These are phyloP conservation scores for Paecilomyces formosus DNA, from an alignment of 2,329 filamentous ascomycete genomes.

Conservation along the genomic window DNA sequence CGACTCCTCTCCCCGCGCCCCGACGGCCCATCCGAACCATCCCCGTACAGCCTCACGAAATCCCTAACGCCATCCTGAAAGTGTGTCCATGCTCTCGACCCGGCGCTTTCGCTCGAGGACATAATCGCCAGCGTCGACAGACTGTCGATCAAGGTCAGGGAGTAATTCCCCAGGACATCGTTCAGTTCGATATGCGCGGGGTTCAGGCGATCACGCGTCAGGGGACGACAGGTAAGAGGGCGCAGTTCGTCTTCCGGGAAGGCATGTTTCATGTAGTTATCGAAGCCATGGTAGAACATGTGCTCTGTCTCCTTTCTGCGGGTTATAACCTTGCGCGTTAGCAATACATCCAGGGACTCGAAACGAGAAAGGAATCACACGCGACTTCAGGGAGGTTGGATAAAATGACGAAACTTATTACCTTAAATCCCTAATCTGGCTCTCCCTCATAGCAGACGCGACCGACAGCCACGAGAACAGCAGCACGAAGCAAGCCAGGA, in stretches of 20 bases:
- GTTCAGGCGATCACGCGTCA: conserved; percentile 76
- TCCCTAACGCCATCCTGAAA: conserved; percentile 75
- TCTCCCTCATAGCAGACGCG: neutral
- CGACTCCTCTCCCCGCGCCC: conserved; percentile 65
- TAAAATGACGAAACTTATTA: neutral
- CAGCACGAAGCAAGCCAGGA: neutral
- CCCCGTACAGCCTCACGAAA: conserved; percentile 77
- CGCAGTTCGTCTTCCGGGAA: conserved; percentile 95
- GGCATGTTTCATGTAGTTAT: conserved; percentile 88
- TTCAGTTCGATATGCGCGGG: conserved; percentile 79
- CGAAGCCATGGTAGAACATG: conserved; percentile 95
- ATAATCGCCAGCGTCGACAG: conserved; percentile 89
- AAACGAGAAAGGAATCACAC: neutral
- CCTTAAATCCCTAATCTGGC: neutral
- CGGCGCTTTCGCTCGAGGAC: conserved; percentile 55
- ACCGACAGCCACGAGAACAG: neutral
- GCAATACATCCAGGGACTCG: neutral
- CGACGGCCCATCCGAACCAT: conserved; percentile 62
- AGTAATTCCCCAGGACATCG: conserved; percentile 95
- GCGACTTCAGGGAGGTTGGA: neutral
- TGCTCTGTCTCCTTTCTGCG: conserved; percentile 43
- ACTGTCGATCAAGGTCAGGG: conserved; percentile 88
- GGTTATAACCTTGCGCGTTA: neutral
- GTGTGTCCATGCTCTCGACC: conserved; percentile 56
- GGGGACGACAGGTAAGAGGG: conserved; percentile 73